Percentiles rank a stretch among this genome's conserved stretches.
Evolutionary conservation across 2,329 filamentous ascomycete genomes (phyloP).

Genomic region (Beauveria sp.): DNA sequence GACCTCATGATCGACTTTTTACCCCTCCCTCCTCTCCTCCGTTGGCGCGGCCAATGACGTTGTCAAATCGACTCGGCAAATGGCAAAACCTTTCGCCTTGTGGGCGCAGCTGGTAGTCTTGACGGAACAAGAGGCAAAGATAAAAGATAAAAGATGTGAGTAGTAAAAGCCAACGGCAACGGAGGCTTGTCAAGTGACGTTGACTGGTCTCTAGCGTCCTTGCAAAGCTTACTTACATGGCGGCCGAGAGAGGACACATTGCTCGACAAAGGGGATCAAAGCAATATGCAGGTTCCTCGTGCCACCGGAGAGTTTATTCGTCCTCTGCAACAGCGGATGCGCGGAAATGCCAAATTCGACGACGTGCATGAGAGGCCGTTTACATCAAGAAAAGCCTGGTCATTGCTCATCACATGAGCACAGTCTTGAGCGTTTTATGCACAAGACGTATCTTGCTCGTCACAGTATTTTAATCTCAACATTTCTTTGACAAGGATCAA

Average conservation of each 20-base stretch:
- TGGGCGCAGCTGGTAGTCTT: background rate
- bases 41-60: background rate
- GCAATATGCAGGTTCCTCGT: background rate
- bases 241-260: background rate
- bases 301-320: background rate
- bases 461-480: background rate
- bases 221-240: too few relatives aligned
- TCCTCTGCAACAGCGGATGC: background rate
- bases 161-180: too few relatives aligned
- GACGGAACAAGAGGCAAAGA: background rate
- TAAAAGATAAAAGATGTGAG: background rate
- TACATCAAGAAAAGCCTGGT: background rate
- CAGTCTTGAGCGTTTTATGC: background rate
- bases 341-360: slow-evolving; percentile 3
- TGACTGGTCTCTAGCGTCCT: too few relatives aligned
- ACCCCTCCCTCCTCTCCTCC: background rate
- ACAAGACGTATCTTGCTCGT: background rate
- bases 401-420: background rate
- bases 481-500: background rate
- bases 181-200: too few relatives aligned
- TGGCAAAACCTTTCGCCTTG: background rate
- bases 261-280: background rate
- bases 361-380: background rate
- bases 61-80: background rate
- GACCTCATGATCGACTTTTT: slow-evolving; percentile 5